phyloP scores from a whole-genome alignment of 1,139 yeast species.

The Debaryomyces fabryi region DNA sequence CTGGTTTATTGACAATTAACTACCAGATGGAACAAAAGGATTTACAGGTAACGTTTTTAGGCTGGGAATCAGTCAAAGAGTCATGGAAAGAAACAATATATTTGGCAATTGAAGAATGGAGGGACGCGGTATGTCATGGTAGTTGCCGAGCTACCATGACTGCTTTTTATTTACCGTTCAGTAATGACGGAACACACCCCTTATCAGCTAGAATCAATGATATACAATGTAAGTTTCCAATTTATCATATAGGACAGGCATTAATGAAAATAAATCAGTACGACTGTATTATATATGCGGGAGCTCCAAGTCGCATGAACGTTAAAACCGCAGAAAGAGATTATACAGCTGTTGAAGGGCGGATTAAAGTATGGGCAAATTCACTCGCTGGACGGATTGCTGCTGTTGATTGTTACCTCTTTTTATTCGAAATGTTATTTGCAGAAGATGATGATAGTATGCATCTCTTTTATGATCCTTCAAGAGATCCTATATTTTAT shows the following conservation, averaged over 20 bases:
- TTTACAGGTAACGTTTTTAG: slow-evolving; percentile 31
- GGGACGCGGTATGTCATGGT: slow-evolving; percentile 14
- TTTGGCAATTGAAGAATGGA: slow-evolving; percentile 17
- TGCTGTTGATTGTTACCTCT: slow-evolving; percentile 63
- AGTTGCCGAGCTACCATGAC: slow-evolving; percentile 8
- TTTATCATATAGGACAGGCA: slow-evolving; percentile 74
- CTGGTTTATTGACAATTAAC: slow-evolving; percentile 64
- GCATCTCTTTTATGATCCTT: not conserved
- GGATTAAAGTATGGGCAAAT: slow-evolving; percentile 36
- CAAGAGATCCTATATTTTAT: slow-evolving; percentile 23
- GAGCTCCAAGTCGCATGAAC: slow-evolving; percentile 82
- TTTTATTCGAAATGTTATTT: slow-evolving; percentile 63
- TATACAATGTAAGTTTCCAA: slow-evolving; percentile 41
- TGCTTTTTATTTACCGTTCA: slow-evolving; percentile 2
- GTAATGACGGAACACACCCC: not conserved
- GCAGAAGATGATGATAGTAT: slow-evolving; percentile 7
- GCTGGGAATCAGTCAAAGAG: slow-evolving; percentile 10
- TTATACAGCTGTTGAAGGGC: slow-evolving; percentile 44
- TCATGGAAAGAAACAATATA: slow-evolving; percentile 50
- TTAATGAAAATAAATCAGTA: slow-evolving; percentile 72
- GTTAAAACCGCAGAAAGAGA: slow-evolving; percentile 64
- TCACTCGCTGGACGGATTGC: slow-evolving; percentile 31
- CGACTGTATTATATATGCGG: slow-evolving; percentile 78
- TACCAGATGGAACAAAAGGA: slow-evolving; percentile 70
- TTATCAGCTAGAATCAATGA: slow-evolving; percentile 18